Evolutionary conservation across 1,284 basidiomycete species (phyloP).

Genomic region (Apiotrichum mycotoxinovorans): DNA sequence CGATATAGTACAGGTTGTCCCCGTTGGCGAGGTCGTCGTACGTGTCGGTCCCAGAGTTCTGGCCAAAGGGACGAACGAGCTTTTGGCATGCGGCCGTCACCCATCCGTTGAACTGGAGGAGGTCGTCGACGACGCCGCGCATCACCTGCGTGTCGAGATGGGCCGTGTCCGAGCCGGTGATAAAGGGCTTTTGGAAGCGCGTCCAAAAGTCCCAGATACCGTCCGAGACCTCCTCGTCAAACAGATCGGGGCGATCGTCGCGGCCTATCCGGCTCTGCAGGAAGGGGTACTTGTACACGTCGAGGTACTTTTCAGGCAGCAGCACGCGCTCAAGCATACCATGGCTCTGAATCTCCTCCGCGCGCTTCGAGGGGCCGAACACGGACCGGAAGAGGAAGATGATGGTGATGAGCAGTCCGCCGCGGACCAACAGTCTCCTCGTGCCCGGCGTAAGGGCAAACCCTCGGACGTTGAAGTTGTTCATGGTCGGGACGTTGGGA

Average conservation of each 20-base stretch:
- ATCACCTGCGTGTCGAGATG: conserved; percentile 85
- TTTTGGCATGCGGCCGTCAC: conserved; percentile 94
- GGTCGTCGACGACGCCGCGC: conserved; percentile 77
- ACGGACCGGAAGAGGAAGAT: conserved; percentile 43
- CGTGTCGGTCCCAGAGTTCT: conserved; percentile 73
- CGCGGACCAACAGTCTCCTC: conserved; percentile 43
- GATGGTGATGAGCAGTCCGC: conserved; percentile 33
- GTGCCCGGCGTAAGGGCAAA: conserved; percentile 33
- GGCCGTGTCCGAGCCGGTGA: conserved; percentile 71
- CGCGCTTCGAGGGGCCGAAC: conserved; percentile 23
- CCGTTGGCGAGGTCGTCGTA: conserved; percentile 79
- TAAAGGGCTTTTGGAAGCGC: conserved; percentile 82
- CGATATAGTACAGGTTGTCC: conserved; percentile 85
- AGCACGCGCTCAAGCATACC: conserved; percentile 83
- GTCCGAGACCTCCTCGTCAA: conserved; percentile 67
- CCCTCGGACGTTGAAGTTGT: conserved; percentile 17
- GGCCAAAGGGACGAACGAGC: conserved; percentile 81
- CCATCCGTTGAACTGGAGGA: conserved; percentile 93
- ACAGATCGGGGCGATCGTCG: conserved; percentile 74
- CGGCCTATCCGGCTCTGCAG: conserved; percentile 79
- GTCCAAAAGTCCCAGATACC: conserved; percentile 86
- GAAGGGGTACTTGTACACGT: conserved; percentile 80
- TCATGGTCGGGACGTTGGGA: conserved; percentile 31
- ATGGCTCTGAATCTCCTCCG: conserved; percentile 64
- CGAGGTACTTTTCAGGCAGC: conserved; percentile 73